phyloP scores from a whole-genome alignment of 139 green algal genomes.

The Tetradesmus obliquus region DNA sequence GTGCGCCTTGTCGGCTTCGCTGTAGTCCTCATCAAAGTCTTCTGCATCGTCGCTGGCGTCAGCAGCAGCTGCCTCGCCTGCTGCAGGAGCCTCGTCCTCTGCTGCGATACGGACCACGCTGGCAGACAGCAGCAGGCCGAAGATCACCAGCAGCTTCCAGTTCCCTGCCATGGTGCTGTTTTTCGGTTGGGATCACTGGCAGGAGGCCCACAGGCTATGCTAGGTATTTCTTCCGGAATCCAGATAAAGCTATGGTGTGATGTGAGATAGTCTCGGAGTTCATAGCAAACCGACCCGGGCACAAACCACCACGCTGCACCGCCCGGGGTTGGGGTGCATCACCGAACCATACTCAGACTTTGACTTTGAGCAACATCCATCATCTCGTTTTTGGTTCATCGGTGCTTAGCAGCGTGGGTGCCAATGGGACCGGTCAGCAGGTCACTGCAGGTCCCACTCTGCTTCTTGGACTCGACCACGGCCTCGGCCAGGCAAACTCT shows the following conservation, averaged over 20 bases:
- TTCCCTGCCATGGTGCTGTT: neutral
- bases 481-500: neutral
- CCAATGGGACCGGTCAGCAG: neutral
- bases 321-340: neutral
- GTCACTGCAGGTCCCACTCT: neutral
- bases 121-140: slow-evolving; percentile 28
- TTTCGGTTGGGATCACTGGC: neutral
- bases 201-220: neutral
- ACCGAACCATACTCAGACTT: neutral
- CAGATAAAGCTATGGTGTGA: neutral
- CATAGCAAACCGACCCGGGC: neutral
- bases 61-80: neutral
- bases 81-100: slow-evolving; percentile 15
- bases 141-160: slow-evolving; percentile 29
- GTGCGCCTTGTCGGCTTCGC: slow-evolving; percentile 51
- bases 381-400: too few species aligned
- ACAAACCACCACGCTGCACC: neutral
- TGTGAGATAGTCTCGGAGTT: neutral
- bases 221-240: neutral
- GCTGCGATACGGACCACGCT: neutral
- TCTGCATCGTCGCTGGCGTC: slow-evolving; percentile 33
- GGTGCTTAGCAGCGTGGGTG: too few species aligned
- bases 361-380: neutral
- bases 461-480: neutral
- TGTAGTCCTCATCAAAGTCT: slow-evolving; percentile 55